Evolutionary conservation across 2,329 filamentous ascomycete species (phyloP).

Genomic region (Macrophomina tecta): DNA sequence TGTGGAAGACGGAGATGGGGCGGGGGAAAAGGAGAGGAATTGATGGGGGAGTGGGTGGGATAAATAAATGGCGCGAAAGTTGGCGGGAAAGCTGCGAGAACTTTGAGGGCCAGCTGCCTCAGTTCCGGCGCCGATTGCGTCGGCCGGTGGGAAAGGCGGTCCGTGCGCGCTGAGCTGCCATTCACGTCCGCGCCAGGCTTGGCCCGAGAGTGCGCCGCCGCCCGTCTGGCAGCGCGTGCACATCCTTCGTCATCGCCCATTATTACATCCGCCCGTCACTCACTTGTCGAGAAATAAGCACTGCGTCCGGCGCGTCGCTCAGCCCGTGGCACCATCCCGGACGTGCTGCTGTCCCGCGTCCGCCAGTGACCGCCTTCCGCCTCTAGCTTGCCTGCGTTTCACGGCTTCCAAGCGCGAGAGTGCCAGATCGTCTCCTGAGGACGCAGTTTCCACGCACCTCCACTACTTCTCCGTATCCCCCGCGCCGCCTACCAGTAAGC

Average conservation of each 20-base stretch:
- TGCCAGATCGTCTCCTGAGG: slow-evolving; percentile 26
- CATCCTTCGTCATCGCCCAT: slow-evolving; percentile 20
- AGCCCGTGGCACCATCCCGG: slow-evolving; percentile 23
- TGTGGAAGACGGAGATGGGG: slow-evolving; percentile 45
- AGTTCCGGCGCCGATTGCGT: slow-evolving; percentile 2
- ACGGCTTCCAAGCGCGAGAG: slow-evolving; percentile 26
- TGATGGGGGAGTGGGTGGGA: slow-evolving; percentile 40
- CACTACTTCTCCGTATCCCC: slow-evolving; percentile 1
- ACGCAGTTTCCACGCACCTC: slow-evolving; percentile 18
- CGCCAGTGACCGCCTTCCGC: slow-evolving; percentile 26
- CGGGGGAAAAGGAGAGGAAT: slow-evolving; percentile 44
- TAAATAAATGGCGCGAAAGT: slow-evolving; percentile 31
- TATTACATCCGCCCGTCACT: slow-evolving; percentile 16
- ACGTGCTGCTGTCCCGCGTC: slow-evolving; percentile 15
- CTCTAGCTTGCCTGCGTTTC: slow-evolving; percentile 25
- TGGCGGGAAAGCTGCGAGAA: slow-evolving; percentile 31
- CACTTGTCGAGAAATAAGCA: slow-evolving; percentile 24
- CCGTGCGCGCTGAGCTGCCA: neutral
- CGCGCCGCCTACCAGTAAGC: slow-evolving; percentile 19
- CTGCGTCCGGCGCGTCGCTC: slow-evolving; percentile 17
- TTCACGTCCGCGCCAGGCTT: neutral
- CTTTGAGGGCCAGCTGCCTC: slow-evolving; percentile 21
- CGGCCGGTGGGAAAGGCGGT: slow-evolving; percentile 1
- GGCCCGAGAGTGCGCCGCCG: slow-evolving; percentile 11
- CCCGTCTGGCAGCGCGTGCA: slow-evolving; percentile 2